These are phyloP conservation scores for Mycosphaerella sp. DNA, from an alignment of 2,329 filamentous ascomycete genomes.

Conservation along the genomic window DNA sequence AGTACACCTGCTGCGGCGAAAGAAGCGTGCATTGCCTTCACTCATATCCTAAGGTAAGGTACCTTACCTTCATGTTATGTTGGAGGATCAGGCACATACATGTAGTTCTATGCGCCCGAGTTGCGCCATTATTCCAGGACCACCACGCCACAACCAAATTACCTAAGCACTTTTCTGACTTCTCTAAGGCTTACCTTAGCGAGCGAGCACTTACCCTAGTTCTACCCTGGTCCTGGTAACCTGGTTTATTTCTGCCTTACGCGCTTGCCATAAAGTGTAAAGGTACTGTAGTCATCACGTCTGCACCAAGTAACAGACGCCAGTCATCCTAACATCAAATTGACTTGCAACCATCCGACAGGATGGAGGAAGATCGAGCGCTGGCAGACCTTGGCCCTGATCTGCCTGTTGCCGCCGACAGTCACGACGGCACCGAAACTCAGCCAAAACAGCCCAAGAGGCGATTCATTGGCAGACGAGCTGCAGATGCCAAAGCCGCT, in stretches of 20 bases:
- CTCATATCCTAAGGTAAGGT: neutral
- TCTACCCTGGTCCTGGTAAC: too few relatives aligned
- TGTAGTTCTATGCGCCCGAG: neutral
- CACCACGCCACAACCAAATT: neutral
- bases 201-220: too few relatives aligned
- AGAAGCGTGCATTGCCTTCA: too few relatives aligned
- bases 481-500: constrained; percentile 58
- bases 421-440: constrained; percentile 46
- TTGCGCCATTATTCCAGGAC: neutral
- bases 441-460: constrained; percentile 71
- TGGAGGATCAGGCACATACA: neutral
- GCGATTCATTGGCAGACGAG: constrained; percentile 79
- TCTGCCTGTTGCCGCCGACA: constrained; percentile 37
- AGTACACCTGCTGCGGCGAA: too few relatives aligned
- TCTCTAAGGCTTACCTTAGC: neutral
- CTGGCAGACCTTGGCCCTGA: constrained; percentile 65
- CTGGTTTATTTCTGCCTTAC: neutral
- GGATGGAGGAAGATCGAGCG: constrained; percentile 73
- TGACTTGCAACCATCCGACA: too few relatives aligned
- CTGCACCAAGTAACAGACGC: too few relatives aligned
- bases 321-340: too few relatives aligned
- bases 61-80: neutral
- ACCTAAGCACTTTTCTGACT: neutral
- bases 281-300: neutral
- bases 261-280: too few relatives aligned